Percentiles rank a stretch among this genome's conserved stretches.
Evolutionary conservation across 2,329 filamentous ascomycete species (phyloP).

Genomic region (Cladosporium sp.): DNA sequence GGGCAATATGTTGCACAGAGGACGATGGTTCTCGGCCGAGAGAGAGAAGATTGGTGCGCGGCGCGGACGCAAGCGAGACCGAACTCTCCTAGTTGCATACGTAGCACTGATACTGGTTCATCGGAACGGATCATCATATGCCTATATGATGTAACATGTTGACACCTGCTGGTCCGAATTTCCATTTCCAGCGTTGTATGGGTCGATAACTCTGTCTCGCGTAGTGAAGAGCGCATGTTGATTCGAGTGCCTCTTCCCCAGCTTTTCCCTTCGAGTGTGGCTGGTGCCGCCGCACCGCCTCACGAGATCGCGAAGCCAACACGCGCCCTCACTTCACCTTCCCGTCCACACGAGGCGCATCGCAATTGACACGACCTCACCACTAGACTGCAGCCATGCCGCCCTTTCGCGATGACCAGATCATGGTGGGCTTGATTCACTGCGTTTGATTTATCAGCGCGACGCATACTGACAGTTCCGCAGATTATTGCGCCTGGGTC

Average conservation of each 20-base stretch:
- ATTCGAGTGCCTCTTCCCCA: background rate
- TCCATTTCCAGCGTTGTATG: too few species aligned
- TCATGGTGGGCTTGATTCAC: constrained; percentile 23
- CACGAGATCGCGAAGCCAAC: background rate
- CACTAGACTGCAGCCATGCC: constrained; percentile 22
- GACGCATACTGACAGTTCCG: constrained; percentile 4
- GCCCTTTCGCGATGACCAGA: constrained; percentile 33
- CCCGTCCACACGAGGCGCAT: background rate
- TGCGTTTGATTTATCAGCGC: background rate
- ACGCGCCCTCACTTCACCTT: constrained; percentile 3
- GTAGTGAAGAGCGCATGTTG: too few species aligned
- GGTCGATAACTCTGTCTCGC: too few species aligned
- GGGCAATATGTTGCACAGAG: too few species aligned
- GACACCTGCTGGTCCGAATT: too few species aligned
- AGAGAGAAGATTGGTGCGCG: too few species aligned
- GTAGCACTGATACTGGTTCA: too few species aligned
- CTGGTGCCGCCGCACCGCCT: background rate
- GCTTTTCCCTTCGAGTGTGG: background rate
- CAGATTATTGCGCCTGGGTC: constrained; percentile 75
- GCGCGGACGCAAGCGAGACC: background rate
- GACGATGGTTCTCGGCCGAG: too few species aligned
- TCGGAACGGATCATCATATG: too few species aligned
- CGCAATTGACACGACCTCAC: background rate
- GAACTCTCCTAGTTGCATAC: too few species aligned
- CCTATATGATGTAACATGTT: too few species aligned